Conservation (phyloP, 2,329 filamentous ascomycete genomes). For the Sclerotinia subarctica region DNA sequence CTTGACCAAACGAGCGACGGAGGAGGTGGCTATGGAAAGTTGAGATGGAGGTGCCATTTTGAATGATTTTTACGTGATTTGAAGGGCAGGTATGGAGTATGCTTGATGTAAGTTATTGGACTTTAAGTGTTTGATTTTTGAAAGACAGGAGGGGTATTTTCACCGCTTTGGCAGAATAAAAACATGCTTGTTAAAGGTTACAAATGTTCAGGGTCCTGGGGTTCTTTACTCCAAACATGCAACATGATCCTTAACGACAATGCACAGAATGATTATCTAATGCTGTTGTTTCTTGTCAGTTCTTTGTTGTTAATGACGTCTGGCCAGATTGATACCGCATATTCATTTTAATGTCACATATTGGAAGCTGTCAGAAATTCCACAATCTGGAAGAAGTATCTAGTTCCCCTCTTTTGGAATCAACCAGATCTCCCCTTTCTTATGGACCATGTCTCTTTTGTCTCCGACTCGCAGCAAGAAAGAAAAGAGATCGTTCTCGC, state of each 20-base stretch:
- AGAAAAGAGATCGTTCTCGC: background rate
- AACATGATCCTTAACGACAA: background rate
- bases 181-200: background rate
- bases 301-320: no score
- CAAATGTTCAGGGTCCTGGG: background rate
- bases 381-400: background rate
- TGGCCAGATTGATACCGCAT: background rate
- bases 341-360: background rate
- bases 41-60: conserved; percentile 73
- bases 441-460: no score
- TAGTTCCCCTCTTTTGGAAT: background rate
- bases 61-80: background rate
- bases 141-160: background rate
- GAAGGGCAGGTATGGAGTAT: background rate
- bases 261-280: background rate
- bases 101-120: background rate
- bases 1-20: conserved; percentile 81
- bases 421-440: no score
- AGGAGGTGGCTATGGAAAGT: conserved; percentile 74
- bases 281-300: background rate
- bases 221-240: background rate
- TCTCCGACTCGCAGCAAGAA: background rate
- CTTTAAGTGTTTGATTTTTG: background rate
- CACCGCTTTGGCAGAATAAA: conserved; percentile 10
- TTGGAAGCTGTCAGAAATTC: background rate